phyloP scores from a whole-genome alignment of 352 stramenopile species.

The Phytophthora pseudosyringae region DNA sequence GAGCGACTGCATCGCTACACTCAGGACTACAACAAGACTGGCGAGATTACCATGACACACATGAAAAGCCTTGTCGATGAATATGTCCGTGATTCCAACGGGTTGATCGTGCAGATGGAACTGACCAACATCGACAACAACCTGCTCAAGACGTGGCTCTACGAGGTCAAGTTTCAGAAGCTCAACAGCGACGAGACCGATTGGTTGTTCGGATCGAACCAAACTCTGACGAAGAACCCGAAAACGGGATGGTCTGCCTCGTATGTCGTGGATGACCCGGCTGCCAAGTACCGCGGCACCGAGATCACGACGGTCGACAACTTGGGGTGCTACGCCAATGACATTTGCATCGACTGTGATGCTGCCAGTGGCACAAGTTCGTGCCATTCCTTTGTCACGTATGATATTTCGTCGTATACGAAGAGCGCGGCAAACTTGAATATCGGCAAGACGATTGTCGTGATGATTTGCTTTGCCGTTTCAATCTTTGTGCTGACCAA shows the following conservation, averaged over 20 bases:
- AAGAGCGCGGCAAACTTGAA: slow-evolving; percentile 59
- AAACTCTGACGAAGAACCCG: slow-evolving; percentile 56
- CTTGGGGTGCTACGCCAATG: slow-evolving; percentile 70
- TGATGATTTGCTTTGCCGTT: slow-evolving; percentile 92
- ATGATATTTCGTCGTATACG: slow-evolving; percentile 67
- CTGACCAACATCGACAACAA: slow-evolving; percentile 56
- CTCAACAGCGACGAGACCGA: slow-evolving; percentile 54
- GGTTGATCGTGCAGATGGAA: slow-evolving; percentile 69
- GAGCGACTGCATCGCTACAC: slow-evolving; percentile 84
- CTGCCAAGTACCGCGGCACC: slow-evolving; percentile 50
- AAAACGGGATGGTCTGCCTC: slow-evolving; percentile 74
- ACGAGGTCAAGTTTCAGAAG: slow-evolving; percentile 59
- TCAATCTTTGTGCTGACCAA: slow-evolving; percentile 93
- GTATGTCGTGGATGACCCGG: slow-evolving; percentile 55
- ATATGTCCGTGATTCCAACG: slow-evolving; percentile 79
- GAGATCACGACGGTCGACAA: slow-evolving; percentile 73
- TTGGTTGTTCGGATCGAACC: slow-evolving; percentile 49
- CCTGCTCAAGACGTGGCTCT: slow-evolving; percentile 60
- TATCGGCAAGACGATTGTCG: slow-evolving; percentile 88
- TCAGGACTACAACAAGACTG: slow-evolving; percentile 82
- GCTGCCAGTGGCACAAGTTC: slow-evolving; percentile 36
- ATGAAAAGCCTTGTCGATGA: slow-evolving; percentile 68
- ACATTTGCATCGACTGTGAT: slow-evolving; percentile 63
- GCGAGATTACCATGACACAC: slow-evolving; percentile 50
- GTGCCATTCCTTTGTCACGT: slow-evolving; percentile 79